Evolutionary conservation across 2,329 filamentous ascomycete genomes (phyloP).

Genomic region (Beauveria pseudobassiana): DNA sequence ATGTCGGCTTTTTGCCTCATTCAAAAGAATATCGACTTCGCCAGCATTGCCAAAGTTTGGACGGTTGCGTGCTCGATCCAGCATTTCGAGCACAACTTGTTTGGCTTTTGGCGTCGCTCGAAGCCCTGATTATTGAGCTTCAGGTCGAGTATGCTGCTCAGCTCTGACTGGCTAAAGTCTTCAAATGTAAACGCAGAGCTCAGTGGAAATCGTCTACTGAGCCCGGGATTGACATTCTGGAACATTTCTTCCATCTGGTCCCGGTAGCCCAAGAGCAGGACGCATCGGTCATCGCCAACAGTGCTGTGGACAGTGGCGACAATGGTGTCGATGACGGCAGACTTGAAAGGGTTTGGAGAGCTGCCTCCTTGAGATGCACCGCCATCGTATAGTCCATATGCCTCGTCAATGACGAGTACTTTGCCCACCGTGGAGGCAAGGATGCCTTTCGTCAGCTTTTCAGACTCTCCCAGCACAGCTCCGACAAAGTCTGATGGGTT

Average conservation of each 20-base stretch:
- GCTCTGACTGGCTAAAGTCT: constrained; percentile 54
- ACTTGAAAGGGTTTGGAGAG: constrained; percentile 40
- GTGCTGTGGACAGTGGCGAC: constrained; percentile 65
- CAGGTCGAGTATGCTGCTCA: constrained; percentile 51
- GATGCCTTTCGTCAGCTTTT: constrained; percentile 65
- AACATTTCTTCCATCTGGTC: constrained; percentile 66
- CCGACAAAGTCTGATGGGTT: constrained; percentile 71
- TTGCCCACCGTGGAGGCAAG: constrained; percentile 60
- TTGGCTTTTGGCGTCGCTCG: constrained; percentile 43
- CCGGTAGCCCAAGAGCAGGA: constrained; percentile 63
- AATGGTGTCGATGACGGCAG: constrained; percentile 64
- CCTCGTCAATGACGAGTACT: constrained; percentile 74
- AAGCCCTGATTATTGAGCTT: constrained; percentile 55
- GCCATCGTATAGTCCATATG: constrained; percentile 55
- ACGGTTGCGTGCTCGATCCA: constrained; percentile 53
- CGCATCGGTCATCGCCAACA: constrained; percentile 64
- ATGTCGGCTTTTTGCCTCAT: constrained; percentile 42
- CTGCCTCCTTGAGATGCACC: constrained; percentile 16
- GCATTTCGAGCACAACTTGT: constrained; percentile 48
- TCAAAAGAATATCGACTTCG: constrained; percentile 61
- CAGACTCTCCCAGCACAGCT: constrained; percentile 54
- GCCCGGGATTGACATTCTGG: constrained; percentile 63
- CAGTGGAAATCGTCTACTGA: constrained; percentile 58
- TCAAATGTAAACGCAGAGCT: constrained; percentile 59
- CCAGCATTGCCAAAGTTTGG: constrained; percentile 70